Evolutionary conservation across 1,284 basidiomycete species (phyloP).

Genomic region (Phenoliferia sp.): DNA sequence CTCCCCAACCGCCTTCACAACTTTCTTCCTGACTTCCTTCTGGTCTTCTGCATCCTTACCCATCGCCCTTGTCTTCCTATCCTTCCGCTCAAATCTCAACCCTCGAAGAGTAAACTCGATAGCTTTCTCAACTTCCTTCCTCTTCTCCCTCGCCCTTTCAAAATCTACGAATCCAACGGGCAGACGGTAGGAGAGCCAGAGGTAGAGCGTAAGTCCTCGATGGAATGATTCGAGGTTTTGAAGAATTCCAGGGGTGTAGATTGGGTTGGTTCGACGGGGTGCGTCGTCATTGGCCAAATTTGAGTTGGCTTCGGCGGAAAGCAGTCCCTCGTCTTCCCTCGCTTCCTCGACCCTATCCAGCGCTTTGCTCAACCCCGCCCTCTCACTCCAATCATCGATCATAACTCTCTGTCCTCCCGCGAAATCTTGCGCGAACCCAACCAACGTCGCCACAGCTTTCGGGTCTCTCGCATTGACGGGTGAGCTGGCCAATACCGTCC

Average conservation of each 20-base stretch:
- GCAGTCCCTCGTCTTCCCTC: neutral
- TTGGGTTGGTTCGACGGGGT: neutral
- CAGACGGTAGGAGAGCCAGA: conserved; percentile 81
- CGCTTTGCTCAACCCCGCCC: conserved; percentile 46
- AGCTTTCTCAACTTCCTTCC: conserved; percentile 25
- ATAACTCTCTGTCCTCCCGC: conserved; percentile 42
- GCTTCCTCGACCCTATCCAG: conserved; percentile 43
- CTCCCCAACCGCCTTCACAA: too few species aligned
- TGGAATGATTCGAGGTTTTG: conserved; percentile 71
- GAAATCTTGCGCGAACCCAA: conserved; percentile 43
- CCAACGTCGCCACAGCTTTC: conserved; percentile 42
- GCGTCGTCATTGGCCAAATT: neutral
- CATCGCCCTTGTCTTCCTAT: conserved; percentile 7
- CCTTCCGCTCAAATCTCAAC: conserved; percentile 37
- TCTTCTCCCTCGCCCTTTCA: conserved; percentile 45
- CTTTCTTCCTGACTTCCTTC: too few species aligned
- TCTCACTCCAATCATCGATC: conserved; percentile 42
- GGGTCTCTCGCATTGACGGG: conserved; percentile 50
- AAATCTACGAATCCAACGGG: conserved; percentile 65
- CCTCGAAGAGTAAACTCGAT: conserved; percentile 40
- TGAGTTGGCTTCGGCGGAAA: neutral
- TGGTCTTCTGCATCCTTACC: neutral
- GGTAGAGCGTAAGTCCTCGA: conserved; percentile 72
- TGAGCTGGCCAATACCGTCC: conserved; percentile 29
- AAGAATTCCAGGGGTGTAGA: conserved; percentile 15